These are phyloP conservation scores for Allomyces macrogynus DNA, from an alignment of 192 early-diverging fungal species.

Conservation along the genomic window DNA sequence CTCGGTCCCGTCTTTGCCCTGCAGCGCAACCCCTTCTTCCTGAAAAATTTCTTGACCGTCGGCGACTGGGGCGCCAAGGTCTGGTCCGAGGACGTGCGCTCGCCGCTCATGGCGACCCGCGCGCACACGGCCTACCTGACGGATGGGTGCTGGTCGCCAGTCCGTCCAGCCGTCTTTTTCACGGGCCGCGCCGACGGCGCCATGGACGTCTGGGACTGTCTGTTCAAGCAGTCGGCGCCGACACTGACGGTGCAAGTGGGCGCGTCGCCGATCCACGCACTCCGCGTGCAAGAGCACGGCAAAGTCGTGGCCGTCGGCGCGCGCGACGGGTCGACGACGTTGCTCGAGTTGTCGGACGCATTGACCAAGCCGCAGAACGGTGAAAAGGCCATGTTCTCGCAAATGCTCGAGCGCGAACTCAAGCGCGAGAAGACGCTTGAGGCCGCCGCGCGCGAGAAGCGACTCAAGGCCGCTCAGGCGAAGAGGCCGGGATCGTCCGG, in stretches of 20 bases:
- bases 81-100: slow-evolving; percentile 36
- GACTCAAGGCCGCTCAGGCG: slow-evolving; percentile 34
- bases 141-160: slow-evolving; percentile 35
- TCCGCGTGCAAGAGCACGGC: slow-evolving; percentile 40
- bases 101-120: slow-evolving; percentile 33
- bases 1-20: slow-evolving; percentile 21
- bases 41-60: slow-evolving; percentile 37
- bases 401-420: slow-evolving; percentile 41
- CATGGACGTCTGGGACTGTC: slow-evolving; percentile 34
- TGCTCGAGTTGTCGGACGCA: slow-evolving; percentile 29
- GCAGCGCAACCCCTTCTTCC: slow-evolving; percentile 39
- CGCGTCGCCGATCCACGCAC: slow-evolving; percentile 26
- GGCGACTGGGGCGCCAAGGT: slow-evolving; percentile 39
- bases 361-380: slow-evolving; percentile 24
- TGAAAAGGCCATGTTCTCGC: slow-evolving; percentile 31
- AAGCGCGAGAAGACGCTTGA: slow-evolving; percentile 43
- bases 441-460: slow-evolving; percentile 26
- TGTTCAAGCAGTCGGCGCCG: slow-evolving; percentile 40
- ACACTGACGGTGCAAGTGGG: slow-evolving; percentile 28
- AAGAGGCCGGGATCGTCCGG: slow-evolving; percentile 14
- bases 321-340: slow-evolving; percentile 28
- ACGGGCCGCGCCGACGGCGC: slow-evolving; percentile 34
- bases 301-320: slow-evolving; percentile 26
- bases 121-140: slow-evolving; percentile 27
- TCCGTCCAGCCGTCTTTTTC: slow-evolving; percentile 33